Conservation (phyloP, 129 eudicot species). For the Escallonia rubra region DNA sequence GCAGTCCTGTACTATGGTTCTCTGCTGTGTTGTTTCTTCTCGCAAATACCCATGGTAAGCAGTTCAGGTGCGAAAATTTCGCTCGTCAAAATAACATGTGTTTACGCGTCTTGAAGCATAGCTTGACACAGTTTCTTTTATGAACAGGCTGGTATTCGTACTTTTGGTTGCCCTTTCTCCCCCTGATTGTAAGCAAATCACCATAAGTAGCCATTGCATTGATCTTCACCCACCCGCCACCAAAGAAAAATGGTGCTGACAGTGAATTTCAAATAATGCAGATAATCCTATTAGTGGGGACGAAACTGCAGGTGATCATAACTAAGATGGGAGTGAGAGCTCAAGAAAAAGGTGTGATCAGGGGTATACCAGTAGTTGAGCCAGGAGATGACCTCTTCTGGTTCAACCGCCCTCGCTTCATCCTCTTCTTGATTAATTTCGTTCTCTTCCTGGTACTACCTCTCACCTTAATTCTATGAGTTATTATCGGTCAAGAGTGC, state of each 20-base stretch:
- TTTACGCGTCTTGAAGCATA: too few relatives aligned
- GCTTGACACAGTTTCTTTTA: too few relatives aligned
- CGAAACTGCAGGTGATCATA: conserved; percentile 64
- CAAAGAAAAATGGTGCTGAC: not conserved
- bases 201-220: not conserved
- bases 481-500: not conserved
- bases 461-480: not conserved
- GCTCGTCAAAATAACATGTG: too few relatives aligned
- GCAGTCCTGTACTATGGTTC: conserved; percentile 59
- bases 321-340: conserved; percentile 59
- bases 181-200: conserved; percentile 48
- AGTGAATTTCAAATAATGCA: conserved; percentile 13
- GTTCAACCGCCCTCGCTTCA: conserved; percentile 57
- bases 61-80: not conserved
- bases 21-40: conserved; percentile 52
- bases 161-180: conserved; percentile 63
- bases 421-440: conserved; percentile 57
- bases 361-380: conserved; percentile 47
- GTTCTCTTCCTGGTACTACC: conserved; percentile 53
- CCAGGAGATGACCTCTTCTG: conserved; percentile 68
- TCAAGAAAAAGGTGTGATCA: conserved; percentile 45
- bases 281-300: conserved; percentile 55
- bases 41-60: conserved; percentile 51
- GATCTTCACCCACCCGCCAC: not conserved
- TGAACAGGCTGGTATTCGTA: conserved; percentile 59